Base-by-base conservation (phyloP, 495 filamentous ascomycete species). In the Hypoxylon crocopeplum region DNA sequence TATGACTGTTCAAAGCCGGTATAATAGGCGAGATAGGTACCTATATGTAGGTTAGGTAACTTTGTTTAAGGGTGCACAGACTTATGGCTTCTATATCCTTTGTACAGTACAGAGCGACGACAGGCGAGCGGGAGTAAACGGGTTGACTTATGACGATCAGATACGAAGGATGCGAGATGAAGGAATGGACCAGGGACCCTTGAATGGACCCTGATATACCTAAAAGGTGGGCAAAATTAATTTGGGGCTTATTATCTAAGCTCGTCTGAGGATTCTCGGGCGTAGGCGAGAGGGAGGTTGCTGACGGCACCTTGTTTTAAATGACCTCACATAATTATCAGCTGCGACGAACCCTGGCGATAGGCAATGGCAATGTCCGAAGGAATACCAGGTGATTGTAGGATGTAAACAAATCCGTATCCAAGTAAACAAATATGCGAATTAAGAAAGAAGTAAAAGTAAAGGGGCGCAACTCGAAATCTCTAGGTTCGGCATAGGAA, bases 121-220 rank as follows among this genome's bases (percentile, higher is more conserved):
- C n/a, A n/a, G 30, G 38, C 45, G 36, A 44, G 25, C 56, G 56
- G 54, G 54, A 49, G 61, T 54, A 41, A 51, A 58, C 54, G 61
- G 61, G 36, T 52, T 53, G 61, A 10, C 22, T 49, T 64, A 48
- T 64, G 60, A 58, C 53, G 61, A 64, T 64, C 61, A 64, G 61
- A 63, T 64, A 64, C 24, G 61, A 58, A 64, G 55, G 61, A 64
- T 64, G 61, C 55, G 61, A 64, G 61, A 64, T 64, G 61, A 64
- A 59, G 49, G 61, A 58, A 64, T 54, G 7, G 45, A 55, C 61
- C 37, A 40, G 61, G 61, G 61, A 34, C 55, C 61, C 61, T 55
- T 64, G 61, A 47, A 39, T 41, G 61, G 61, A 64, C 61, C 61
- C 61, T 64, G 54, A 64, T 64, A 59, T 56, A 48, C 56, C 21